A percentile compares a stretch with the other conserved stretches of the same genome.
phyloP scores from a whole-genome alignment of 495 filamentous ascomycete genomes.

The Penicillium dipodomyicola region DNA sequence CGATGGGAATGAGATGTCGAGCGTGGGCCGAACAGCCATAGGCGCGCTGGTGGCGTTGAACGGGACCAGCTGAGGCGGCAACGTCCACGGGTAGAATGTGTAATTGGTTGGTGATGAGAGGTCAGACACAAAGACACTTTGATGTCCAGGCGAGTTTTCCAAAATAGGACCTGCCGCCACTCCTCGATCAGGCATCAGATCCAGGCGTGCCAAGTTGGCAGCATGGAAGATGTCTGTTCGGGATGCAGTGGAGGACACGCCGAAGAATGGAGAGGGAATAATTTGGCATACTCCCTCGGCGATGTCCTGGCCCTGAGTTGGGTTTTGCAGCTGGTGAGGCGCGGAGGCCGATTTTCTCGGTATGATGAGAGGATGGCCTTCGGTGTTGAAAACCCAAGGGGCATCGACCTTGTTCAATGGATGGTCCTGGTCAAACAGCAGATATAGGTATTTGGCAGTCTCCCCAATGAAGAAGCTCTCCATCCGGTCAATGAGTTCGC shows the following conservation, averaged over 20 bases:
- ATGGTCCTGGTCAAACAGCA: constrained; percentile 82
- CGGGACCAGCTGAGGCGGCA: constrained; percentile 71
- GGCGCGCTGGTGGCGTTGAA: constrained; percentile 68
- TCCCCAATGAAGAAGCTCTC: constrained; percentile 98
- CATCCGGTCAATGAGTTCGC: constrained; percentile 92
- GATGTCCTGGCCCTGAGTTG: constrained; percentile 15
- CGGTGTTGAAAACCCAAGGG: constrained; percentile 89
- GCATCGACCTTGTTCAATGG: constrained; percentile 84
- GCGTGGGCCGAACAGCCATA: constrained; percentile 59
- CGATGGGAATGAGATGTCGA: constrained; percentile 80
- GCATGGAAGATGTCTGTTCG: constrained; percentile 90
- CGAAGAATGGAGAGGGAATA: constrained; percentile 60
- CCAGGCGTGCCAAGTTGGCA: constrained; percentile 77
- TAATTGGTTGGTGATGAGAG: constrained; percentile 68
- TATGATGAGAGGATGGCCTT: constrained; percentile 90
- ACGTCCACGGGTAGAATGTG: constrained; percentile 90
- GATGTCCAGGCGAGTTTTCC: constrained; percentile 50
- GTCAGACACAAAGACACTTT: constrained; percentile 55
- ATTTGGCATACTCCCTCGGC: constrained; percentile 53
- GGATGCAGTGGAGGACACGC: constrained; percentile 75
- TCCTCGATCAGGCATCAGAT: constrained; percentile 62
- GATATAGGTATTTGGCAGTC: constrained; percentile 90
- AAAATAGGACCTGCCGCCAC: constrained; percentile 52
- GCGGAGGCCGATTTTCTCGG: constrained; percentile 50
- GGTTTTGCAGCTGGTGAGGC: constrained; percentile 10